A percentile compares a stretch with the other conserved stretches of the same genome.
phyloP scores from a whole-genome alignment of 2,329 filamentous ascomycete species.

The Fusarium lyarnte region DNA sequence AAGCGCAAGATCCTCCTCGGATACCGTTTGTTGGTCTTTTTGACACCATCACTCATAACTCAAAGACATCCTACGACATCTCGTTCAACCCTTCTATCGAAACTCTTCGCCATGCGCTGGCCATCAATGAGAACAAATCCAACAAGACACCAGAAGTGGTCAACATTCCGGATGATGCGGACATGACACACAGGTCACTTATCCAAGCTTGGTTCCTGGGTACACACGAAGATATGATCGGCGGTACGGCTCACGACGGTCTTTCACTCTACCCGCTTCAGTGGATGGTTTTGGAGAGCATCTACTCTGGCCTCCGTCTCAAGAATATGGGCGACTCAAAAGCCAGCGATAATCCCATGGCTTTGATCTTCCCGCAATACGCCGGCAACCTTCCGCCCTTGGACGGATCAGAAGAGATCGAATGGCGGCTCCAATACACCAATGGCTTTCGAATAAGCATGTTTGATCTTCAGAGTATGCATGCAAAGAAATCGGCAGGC shows the following conservation, averaged over 20 bases:
- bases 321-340: background rate
- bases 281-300: slow-evolving; percentile 40
- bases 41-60: slow-evolving; percentile 19
- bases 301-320: slow-evolving; percentile 24
- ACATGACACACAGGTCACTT: slow-evolving; percentile 23
- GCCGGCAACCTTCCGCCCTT: slow-evolving; percentile 34
- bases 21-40: slow-evolving; percentile 41
- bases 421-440: slow-evolving; percentile 34
- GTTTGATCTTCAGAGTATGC: slow-evolving; percentile 40
- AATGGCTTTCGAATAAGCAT: slow-evolving; percentile 37
- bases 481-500: slow-evolving; percentile 5
- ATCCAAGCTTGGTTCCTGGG: slow-evolving; percentile 40
- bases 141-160: slow-evolving; percentile 8
- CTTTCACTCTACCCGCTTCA: slow-evolving; percentile 38
- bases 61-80: slow-evolving; percentile 27
- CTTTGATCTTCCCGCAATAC: slow-evolving; percentile 37
- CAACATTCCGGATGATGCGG: slow-evolving; percentile 3
- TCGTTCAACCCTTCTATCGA: slow-evolving; percentile 31
- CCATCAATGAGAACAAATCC: slow-evolving; percentile 35
- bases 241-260: slow-evolving; percentile 32
- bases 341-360: slow-evolving; percentile 10
- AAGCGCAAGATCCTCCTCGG: slow-evolving; percentile 11
- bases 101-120: slow-evolving; percentile 35
- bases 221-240: slow-evolving; percentile 36
- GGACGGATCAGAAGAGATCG: slow-evolving; percentile 40